A percentile compares a stretch with the other conserved stretches of the same genome.
phyloP scores from a whole-genome alignment of 2,329 filamentous ascomycete genomes.

The Tolypocladium pustulatum region DNA sequence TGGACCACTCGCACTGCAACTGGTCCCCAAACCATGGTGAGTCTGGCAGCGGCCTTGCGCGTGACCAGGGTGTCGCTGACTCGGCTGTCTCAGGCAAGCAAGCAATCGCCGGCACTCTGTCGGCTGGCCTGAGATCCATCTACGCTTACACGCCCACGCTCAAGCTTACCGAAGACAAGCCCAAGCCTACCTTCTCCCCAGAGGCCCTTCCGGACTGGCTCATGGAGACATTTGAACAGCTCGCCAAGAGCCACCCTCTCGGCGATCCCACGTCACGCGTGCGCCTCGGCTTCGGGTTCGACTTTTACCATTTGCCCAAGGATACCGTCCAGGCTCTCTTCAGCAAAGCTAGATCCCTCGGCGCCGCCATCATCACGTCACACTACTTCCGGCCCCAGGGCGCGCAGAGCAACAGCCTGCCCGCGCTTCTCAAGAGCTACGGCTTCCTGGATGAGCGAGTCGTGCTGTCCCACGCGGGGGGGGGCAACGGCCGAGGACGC shows the following conservation, averaged over 20 bases:
- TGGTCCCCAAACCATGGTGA: neutral
- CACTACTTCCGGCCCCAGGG: neutral
- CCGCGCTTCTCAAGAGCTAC: neutral
- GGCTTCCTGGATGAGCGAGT: slow-evolving; percentile 6
- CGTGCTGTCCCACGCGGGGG: slow-evolving; percentile 20
- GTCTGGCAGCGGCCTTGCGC: neutral
- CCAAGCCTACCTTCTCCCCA: neutral
- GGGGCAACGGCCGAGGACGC: slow-evolving; percentile 18
- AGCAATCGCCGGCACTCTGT: neutral
- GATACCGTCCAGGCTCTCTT: neutral
- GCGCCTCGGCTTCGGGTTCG: neutral
- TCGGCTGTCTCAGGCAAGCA: neutral
- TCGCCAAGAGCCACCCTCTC: neutral
- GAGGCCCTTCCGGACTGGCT: neutral
- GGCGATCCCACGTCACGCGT: neutral
- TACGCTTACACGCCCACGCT: neutral
- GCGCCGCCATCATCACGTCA: neutral
- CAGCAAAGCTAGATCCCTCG: neutral
- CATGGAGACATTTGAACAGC: neutral
- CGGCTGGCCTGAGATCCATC: neutral
- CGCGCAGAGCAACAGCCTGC: neutral
- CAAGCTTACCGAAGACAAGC: neutral
- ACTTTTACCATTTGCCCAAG: neutral
- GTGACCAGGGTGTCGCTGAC: neutral
- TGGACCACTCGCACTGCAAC: neutral